phyloP scores from a whole-genome alignment of 1,284 basidiomycete species.

The Xanthoconium separans region DNA sequence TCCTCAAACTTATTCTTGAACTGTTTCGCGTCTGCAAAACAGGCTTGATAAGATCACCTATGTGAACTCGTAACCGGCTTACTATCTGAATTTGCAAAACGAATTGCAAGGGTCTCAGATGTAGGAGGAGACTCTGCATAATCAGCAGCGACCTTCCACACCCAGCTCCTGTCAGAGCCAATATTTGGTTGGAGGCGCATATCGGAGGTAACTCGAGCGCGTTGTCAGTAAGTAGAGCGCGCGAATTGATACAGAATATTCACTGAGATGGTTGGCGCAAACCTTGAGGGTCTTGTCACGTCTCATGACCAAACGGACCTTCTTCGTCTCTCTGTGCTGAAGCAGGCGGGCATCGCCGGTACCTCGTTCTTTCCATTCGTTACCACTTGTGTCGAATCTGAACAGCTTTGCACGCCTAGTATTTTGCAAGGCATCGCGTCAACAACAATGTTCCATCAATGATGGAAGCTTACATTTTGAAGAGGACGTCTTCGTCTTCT shows the following conservation, averaged over 20 bases:
- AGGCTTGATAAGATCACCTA: neutral
- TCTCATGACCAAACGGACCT: constrained; percentile 97
- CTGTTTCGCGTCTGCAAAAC: constrained; percentile 69
- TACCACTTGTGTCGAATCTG: constrained; percentile 80
- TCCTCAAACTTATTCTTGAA: constrained; percentile 90
- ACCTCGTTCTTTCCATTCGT: constrained; percentile 97
- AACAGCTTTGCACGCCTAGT: constrained; percentile 98
- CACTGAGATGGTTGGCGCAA: constrained; percentile 97
- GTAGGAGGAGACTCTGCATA: constrained; percentile 88
- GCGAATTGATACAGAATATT: constrained; percentile 37
- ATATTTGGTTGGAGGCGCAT: constrained; percentile 98
- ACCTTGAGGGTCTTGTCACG: constrained; percentile 99
- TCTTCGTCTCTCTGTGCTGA: constrained; percentile 86
- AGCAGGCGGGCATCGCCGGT: constrained; percentile 92
- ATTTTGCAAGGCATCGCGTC: constrained; percentile 8
- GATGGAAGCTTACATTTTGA: constrained; percentile 86
- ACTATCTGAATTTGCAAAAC: constrained; percentile 98
- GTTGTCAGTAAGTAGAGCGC: constrained; percentile 2
- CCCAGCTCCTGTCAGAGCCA: constrained; percentile 99
- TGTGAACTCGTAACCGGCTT: constrained; percentile 36
- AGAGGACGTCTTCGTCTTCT: constrained; percentile 90
- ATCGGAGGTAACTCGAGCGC: constrained; percentile 71
- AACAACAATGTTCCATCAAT: constrained; percentile 14
- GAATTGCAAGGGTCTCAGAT: constrained; percentile 95
- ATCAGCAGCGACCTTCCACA: constrained; percentile 97